A percentile compares a stretch with the other conserved stretches of the same genome.
These are phyloP conservation scores for Macrocybe gigantea DNA, from an alignment of 768 basidiomycete genomes.

Conservation along the genomic window DNA sequence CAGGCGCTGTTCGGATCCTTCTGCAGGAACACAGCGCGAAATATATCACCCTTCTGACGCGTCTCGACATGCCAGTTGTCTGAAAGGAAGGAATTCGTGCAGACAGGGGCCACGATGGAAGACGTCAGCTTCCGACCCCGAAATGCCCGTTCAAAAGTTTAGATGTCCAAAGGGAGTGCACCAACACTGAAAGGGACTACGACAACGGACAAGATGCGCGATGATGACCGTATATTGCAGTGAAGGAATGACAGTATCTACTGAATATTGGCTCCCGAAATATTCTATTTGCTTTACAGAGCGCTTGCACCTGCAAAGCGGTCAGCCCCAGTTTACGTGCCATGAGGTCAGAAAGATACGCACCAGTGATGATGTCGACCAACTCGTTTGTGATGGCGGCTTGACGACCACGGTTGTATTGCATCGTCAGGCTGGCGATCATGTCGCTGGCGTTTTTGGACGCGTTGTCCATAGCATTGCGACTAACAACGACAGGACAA, in stretches of 20 bases:
- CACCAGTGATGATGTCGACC: slow-evolving; percentile 89
- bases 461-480: slow-evolving; percentile 99
- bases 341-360: slow-evolving; percentile 15
- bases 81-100: too few species aligned
- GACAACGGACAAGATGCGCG: too few species aligned
- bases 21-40: too few species aligned
- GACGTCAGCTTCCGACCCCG: too few species aligned
- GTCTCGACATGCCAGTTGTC: too few species aligned
- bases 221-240: not conserved
- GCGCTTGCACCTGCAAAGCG: slow-evolving; percentile 34
- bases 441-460: slow-evolving; percentile 98
- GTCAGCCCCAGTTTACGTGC: not conserved
- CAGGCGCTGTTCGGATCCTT: too few species aligned
- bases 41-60: too few species aligned
- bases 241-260: slow-evolving; percentile 6
- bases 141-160: too few species aligned
- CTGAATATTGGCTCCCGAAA: slow-evolving; percentile 8
- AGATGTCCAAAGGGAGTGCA: too few species aligned
- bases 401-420: slow-evolving; percentile 98
- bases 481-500: slow-evolving; percentile 35
- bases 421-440: slow-evolving; percentile 82
- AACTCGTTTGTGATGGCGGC: slow-evolving; percentile 96
- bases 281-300: slow-evolving; percentile 21
- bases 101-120: too few species aligned
- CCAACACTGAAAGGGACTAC: too few species aligned